Evolutionary conservation across 176 grass and related monocot genomes (phyloP).

Genomic region (Metroxylon sagu): DNA sequence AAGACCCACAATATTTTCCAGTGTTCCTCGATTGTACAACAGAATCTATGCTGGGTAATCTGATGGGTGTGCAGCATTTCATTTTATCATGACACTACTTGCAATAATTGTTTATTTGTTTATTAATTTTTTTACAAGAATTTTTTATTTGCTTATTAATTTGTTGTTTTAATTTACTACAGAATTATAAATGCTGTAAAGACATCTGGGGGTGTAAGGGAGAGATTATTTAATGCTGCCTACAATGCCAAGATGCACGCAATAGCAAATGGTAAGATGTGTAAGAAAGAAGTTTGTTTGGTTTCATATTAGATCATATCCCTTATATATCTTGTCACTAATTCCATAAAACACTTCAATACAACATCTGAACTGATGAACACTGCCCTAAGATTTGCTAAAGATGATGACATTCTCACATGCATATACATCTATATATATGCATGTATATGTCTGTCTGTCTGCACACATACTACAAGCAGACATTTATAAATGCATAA

Average conservation of each 20-base stretch:
- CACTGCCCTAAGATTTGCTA: too few species aligned
- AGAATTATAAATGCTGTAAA: constrained; percentile 92
- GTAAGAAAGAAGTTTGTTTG: not conserved
- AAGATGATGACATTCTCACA: too few species aligned
- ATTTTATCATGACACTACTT: constrained; percentile 1
- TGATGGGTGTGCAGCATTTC: not conserved
- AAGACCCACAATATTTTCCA: constrained; percentile 81
- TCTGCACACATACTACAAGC: too few species aligned
- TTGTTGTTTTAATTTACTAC: constrained; percentile 11
- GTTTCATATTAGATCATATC: constrained; percentile 1
- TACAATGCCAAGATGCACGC: constrained; percentile 18
- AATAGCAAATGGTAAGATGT: constrained; percentile 10
- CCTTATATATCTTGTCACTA: not conserved
- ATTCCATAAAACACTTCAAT: not conserved
- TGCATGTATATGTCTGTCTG: too few species aligned
- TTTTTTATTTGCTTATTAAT: constrained; percentile 6
- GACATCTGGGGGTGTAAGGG: constrained; percentile 61
- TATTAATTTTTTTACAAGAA: not conserved
- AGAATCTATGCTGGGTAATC: constrained; percentile 88
- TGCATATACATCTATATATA: too few species aligned
- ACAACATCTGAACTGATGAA: too few species aligned
- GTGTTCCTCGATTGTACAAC: constrained; percentile 83
- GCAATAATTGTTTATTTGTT: not conserved
- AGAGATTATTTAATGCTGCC: constrained; percentile 39
- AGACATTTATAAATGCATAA: too few species aligned